A percentile compares a stretch with the other conserved stretches of the same genome.
phyloP scores from a whole-genome alignment of 495 filamentous ascomycete genomes.

The Penicillium cataractarum region DNA sequence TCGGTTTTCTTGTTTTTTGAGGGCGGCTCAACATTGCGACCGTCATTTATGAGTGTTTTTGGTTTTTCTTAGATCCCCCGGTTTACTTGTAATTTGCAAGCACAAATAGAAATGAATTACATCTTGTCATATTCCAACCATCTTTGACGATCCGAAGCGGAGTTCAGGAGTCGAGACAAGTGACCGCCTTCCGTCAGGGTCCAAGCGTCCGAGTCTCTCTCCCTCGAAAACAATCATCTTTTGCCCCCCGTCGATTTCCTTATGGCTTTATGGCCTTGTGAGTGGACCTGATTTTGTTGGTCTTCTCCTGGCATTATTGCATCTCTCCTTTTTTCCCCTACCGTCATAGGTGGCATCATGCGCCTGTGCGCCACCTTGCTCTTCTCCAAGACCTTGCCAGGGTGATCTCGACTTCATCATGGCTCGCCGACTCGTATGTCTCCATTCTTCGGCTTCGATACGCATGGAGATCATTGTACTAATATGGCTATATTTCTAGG shows the following conservation, averaged over 20 bases:
- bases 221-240: conserved; percentile 23
- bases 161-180: conserved; percentile 20
- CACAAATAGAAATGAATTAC: conserved; percentile 15
- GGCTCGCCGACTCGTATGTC: conserved; percentile 52
- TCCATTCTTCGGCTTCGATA: conserved; percentile 5
- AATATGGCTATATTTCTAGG: conserved; percentile 34
- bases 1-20: neutral
- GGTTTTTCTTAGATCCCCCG: conserved; percentile 10
- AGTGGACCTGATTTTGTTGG: conserved; percentile 27
- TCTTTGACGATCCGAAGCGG: too few relatives aligned
- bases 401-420: conserved; percentile 41
- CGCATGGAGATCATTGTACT: neutral
- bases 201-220: conserved; percentile 23
- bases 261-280: conserved; percentile 23
- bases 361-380: conserved; percentile 28
- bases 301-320: conserved; percentile 34
- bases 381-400: conserved; percentile 39
- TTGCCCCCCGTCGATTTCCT: conserved; percentile 10
- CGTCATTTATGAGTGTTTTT: conserved; percentile 7
- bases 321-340: neutral
- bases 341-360: conserved; percentile 26
- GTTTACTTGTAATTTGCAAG: conserved; percentile 12
- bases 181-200: conserved; percentile 29
- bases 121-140: too few relatives aligned
- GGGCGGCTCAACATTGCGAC: neutral